Evolutionary conservation across 768 basidiomycete species (phyloP).

Genomic region (Leucocoprinus leucothites): DNA sequence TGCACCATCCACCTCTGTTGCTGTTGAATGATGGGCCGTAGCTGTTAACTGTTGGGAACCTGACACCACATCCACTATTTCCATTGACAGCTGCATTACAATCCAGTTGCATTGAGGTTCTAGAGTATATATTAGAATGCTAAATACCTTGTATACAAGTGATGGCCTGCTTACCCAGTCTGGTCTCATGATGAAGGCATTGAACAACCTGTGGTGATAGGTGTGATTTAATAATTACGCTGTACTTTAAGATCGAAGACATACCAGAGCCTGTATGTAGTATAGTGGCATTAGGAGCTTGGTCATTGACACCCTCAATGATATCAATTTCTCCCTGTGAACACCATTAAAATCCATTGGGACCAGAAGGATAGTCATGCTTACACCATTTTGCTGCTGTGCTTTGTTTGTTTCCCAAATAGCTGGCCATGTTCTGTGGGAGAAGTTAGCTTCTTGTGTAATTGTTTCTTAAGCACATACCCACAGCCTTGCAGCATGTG

Average conservation of each 20-base stretch:
- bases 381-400: conserved; percentile 45
- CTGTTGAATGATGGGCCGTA: conserved; percentile 58
- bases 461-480: conserved; percentile 16
- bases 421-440: conserved; percentile 43
- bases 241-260: conserved; percentile 33
- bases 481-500: conserved; percentile 37
- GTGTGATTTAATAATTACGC: conserved; percentile 5
- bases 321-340: conserved; percentile 35
- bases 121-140: conserved; percentile 15
- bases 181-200: conserved; percentile 31
- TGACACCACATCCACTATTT: conserved; percentile 28
- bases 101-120: conserved; percentile 19
- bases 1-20: conserved; percentile 58
- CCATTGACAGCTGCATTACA: conserved; percentile 21
- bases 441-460: not conserved
- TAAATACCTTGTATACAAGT: not conserved
- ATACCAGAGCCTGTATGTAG: conserved; percentile 40
- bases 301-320: conserved; percentile 39
- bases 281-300: conserved; percentile 31
- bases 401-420: conserved; percentile 50
- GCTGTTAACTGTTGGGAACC: conserved; percentile 33
- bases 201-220: conserved; percentile 19
- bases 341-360: not conserved
- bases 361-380: conserved; percentile 2
- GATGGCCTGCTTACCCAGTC: conserved; percentile 35